Conservation (phyloP, 2,329 filamentous ascomycete species). For the Tolypocladium cylindrosporum region DNA sequence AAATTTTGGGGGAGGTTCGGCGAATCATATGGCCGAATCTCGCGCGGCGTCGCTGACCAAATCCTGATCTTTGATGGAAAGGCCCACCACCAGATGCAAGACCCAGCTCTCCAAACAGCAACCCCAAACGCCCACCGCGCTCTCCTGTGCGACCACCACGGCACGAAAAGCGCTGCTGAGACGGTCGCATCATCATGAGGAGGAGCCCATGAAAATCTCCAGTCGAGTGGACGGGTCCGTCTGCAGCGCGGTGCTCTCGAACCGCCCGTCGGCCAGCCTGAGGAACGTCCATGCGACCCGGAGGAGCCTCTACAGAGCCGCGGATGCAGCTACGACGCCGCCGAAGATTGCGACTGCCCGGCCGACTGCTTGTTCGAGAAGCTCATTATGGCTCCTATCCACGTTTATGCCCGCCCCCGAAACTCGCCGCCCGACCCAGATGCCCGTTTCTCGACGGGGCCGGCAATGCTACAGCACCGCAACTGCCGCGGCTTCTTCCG, state of each 20-base stretch:
- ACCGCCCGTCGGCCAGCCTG: slow-evolving; percentile 26
- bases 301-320: slow-evolving; percentile 14
- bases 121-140: neutral
- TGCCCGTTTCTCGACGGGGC: slow-evolving; percentile 8
- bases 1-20: slow-evolving; percentile 10
- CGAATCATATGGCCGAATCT: slow-evolving; percentile 11
- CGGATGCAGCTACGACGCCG: slow-evolving; percentile 8
- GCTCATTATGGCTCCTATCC: slow-evolving; percentile 29
- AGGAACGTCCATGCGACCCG: slow-evolving; percentile 9
- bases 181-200: slow-evolving; percentile 30
- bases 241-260: slow-evolving; percentile 44
- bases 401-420: slow-evolving; percentile 25
- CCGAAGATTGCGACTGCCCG: slow-evolving; percentile 4
- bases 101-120: neutral
- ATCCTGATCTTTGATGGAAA: neutral
- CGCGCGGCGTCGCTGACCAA: neutral
- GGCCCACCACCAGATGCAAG: neutral
- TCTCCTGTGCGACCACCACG: neutral
- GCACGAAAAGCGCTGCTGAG: neutral
- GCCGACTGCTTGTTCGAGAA: slow-evolving; percentile 19
- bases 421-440: slow-evolving; percentile 6
- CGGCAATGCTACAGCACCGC: slow-evolving; percentile 16
- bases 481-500: slow-evolving; percentile 10
- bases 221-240: slow-evolving; percentile 50
- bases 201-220: slow-evolving; percentile 50